Evolutionary conservation across 2,329 filamentous ascomycete species (phyloP).

Genomic region (Penicillium sp.): DNA sequence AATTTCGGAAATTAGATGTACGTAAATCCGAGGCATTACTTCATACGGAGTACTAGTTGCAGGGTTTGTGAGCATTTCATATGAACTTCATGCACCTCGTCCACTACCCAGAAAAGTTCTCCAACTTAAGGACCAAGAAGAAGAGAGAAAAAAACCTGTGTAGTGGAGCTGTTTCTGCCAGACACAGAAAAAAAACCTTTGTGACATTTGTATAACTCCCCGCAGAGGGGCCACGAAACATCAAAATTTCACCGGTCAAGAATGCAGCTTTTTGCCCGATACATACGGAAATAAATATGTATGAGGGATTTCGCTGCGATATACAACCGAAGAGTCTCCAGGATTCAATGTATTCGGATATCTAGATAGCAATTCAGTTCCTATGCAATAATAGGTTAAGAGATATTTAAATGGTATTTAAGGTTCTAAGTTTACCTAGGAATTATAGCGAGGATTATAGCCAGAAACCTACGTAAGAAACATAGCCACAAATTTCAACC

Average conservation of each 20-base stretch:
- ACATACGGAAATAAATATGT: conserved; percentile 1
- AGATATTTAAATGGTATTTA: background rate
- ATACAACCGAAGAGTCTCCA: background rate
- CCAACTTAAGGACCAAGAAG: conserved; percentile 20
- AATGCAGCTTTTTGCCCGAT: conserved; percentile 1
- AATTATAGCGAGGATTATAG: background rate
- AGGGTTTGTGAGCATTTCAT: background rate
- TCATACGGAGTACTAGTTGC: background rate
- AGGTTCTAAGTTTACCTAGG: background rate
- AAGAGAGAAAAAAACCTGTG: conserved; percentile 13
- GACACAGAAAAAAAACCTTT: conserved; percentile 22
- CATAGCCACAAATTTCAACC: conserved; percentile 1
- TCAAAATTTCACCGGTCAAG: conserved; percentile 21
- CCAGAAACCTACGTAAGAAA: background rate
- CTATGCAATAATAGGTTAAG: background rate
- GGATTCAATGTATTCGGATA: background rate
- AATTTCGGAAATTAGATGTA: background rate
- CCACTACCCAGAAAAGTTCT: conserved; percentile 20
- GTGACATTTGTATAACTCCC: conserved; percentile 15
- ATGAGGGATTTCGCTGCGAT: background rate
- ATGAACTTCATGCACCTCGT: conserved; percentile 21
- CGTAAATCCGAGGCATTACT: background rate
- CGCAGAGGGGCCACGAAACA: conserved; percentile 23
- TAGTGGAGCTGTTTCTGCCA: conserved; percentile 21
- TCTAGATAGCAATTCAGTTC: background rate